Base-by-base conservation (phyloP, 768 basidiomycete species). In the Pleurotus djamor region DNA sequence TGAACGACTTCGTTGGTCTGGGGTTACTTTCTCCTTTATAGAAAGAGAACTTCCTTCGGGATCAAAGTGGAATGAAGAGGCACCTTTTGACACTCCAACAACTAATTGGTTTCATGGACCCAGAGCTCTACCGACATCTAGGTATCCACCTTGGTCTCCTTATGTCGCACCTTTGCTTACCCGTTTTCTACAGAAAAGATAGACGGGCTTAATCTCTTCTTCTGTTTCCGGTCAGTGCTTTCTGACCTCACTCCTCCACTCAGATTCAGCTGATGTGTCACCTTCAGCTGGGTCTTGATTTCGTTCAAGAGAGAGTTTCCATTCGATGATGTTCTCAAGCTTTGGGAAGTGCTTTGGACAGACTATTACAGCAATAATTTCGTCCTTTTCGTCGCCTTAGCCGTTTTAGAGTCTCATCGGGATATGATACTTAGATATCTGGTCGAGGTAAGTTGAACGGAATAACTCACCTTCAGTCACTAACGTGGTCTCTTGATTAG, bases 1-100 rank as follows among this genome's bases (percentile, higher is more conserved):
- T 28, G 21, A 28, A 28, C 3, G 21, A 28, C 1, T 28, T 28
- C 21, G 21, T 28, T 28, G 3, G 21, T 28, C 2, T 28, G 21
- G 21, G 21, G 21, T 28, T 28, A 3, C 1, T 28, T 28, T 44
- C 52, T 37, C 49, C 38, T 58, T 36, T 60, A 12, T 68, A 97
- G 96, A 92, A 95, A 75, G 84, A 88, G 67, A 98, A 99, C 71
- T 99, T 99, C 72, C 79, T 94, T 41, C 85, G 94, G 5, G 97
- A 99, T 68, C 97, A 99, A 69, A 93, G 91, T 60, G 97, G 97
- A 3, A 99, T 99, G 97, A 96, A 94, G 81, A 88, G 89, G 61
- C 95, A 98, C 67, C 73, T 99, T 28, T 83, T 86, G 32, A 92
- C 91, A 6, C 76, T 99, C 16, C 97, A 98, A 67, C 88, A 96